Evolutionary conservation across 2,329 filamentous ascomycete species (phyloP).

Genomic region (Colletotrichum siamense): DNA sequence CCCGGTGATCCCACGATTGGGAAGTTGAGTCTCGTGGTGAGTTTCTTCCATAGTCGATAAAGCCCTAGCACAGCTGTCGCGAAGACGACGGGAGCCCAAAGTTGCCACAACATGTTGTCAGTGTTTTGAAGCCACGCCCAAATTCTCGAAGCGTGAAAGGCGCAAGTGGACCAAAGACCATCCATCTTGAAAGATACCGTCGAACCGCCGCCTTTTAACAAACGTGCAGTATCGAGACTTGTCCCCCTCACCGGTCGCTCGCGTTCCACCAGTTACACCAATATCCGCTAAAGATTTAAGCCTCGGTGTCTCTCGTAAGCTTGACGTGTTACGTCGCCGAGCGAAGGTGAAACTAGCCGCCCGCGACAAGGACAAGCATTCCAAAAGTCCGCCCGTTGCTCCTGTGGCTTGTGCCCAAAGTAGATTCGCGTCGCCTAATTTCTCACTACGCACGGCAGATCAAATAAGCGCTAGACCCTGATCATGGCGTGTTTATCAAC

Average conservation of each 20-base stretch:
- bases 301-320: background rate
- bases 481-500: background rate
- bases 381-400: background rate
- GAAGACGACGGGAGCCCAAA: background rate
- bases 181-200: background rate
- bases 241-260: background rate
- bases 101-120: background rate
- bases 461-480: background rate
- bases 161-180: background rate
- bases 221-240: background rate
- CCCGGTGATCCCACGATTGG: background rate
- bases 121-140: background rate
- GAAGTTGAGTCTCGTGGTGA: background rate
- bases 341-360: background rate
- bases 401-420: background rate
- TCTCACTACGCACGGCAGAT: background rate
- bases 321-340: background rate
- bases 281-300: background rate
- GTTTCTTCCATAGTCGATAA: background rate
- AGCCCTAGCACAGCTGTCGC: background rate
- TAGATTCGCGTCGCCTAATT: background rate
- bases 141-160: background rate
- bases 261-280: background rate
- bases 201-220: background rate
- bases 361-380: background rate